A percentile compares a stretch with the other conserved stretches of the same genome.
phyloP scores from a whole-genome alignment of 768 basidiomycete species.

The Russula dissimulans region DNA sequence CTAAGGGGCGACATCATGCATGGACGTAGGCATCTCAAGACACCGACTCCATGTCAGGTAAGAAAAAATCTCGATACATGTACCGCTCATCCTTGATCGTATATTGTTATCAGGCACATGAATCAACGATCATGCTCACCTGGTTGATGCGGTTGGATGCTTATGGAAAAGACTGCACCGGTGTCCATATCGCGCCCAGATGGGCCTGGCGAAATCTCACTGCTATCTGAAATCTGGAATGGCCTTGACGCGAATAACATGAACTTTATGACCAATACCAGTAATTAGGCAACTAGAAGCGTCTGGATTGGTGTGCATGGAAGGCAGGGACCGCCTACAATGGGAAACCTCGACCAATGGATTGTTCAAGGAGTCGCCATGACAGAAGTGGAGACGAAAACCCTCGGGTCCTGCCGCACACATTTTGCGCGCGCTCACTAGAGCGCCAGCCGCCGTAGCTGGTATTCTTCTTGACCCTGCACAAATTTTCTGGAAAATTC shows the following conservation, averaged over 20 bases:
- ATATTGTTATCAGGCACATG: neutral
- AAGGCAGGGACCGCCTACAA: neutral
- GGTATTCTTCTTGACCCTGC: neutral
- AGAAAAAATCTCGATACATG: neutral
- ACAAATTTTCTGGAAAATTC: neutral
- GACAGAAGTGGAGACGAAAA: neutral
- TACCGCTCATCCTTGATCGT: constrained; percentile 6
- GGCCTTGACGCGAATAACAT: neutral
- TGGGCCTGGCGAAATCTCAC: neutral
- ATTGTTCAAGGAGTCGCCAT: neutral
- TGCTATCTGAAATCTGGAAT: neutral
- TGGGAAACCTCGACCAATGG: neutral
- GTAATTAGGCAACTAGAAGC: neutral
- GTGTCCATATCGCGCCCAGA: neutral
- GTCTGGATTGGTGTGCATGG: neutral
- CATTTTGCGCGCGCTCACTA: neutral
- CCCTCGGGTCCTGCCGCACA: neutral
- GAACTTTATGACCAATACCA: neutral
- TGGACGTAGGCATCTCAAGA: constrained; percentile 6
- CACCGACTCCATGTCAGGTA: constrained; percentile 13
- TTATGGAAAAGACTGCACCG: neutral
- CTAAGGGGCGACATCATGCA: constrained; percentile 5
- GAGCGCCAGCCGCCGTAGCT: neutral
- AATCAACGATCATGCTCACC: constrained; percentile 1
- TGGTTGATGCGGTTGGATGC: neutral